Conservation (phyloP, 2,329 filamentous ascomycete species). For the Aspergillus sp. region DNA sequence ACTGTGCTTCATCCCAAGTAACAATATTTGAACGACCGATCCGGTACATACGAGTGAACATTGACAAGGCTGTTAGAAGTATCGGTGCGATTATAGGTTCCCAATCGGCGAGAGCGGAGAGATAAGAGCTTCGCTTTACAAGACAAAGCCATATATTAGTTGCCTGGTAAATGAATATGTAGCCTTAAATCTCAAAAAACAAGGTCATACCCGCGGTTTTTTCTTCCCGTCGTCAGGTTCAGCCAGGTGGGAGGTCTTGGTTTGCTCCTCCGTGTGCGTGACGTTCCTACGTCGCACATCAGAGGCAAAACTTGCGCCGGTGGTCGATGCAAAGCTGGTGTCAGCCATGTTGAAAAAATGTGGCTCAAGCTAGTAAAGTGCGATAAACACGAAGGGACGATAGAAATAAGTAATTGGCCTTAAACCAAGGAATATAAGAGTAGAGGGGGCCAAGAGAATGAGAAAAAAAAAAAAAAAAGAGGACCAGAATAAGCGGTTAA, state of each 20-base stretch:
- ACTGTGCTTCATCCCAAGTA: slow-evolving; percentile 76
- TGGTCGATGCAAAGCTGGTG: slow-evolving; percentile 33
- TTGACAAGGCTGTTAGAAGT: slow-evolving; percentile 61
- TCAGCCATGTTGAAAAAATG: slow-evolving; percentile 29
- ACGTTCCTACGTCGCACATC: slow-evolving; percentile 47
- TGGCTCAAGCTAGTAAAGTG: neutral
- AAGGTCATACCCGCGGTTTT: slow-evolving; percentile 33
- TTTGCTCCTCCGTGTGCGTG: slow-evolving; percentile 30
- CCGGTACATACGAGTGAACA: slow-evolving; percentile 68
- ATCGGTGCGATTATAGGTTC: slow-evolving; percentile 65
- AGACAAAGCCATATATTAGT: neutral
- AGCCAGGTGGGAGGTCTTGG: slow-evolving; percentile 18
- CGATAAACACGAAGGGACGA: slow-evolving; percentile 8
- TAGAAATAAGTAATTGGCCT: neutral
- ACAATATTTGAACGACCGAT: slow-evolving; percentile 70
- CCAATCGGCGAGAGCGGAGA: slow-evolving; percentile 53
- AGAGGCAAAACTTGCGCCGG: slow-evolving; percentile 33
- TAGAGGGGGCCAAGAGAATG: slow-evolving; percentile 8
- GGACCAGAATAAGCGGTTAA: slow-evolving; percentile 9
- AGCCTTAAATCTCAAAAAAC: neutral
- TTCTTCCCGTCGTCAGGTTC: slow-evolving; percentile 37
- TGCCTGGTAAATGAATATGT: neutral
- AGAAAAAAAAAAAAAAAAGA: neutral
- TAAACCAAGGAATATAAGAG: slow-evolving; percentile 14
- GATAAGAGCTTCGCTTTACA: slow-evolving; percentile 34